These are phyloP conservation scores for Calendula officinalis DNA, from an alignment of 129 eudicot species.

Conservation along the genomic window DNA sequence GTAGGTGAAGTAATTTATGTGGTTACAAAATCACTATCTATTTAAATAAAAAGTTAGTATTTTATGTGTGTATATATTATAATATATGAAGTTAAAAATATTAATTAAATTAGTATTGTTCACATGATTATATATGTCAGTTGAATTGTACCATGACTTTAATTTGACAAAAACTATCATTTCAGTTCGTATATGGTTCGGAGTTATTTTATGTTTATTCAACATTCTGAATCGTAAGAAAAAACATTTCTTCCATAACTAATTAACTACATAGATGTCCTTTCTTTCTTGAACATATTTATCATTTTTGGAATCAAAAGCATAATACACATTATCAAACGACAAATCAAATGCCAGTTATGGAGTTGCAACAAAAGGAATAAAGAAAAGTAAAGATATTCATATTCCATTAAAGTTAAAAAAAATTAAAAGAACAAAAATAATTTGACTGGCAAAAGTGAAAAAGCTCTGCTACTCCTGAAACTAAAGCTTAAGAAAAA, in stretches of 20 bases:
- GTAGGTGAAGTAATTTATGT: no score
- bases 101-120: no score
- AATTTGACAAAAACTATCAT: no score
- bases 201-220: background rate
- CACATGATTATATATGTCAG: no score
- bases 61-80: no score
- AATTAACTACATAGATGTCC: background rate
- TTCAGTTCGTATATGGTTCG: no score
- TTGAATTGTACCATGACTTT: no score
- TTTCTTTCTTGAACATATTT: background rate
- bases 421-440: constrained; percentile 17
- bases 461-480: constrained; percentile 39
- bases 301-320: constrained; percentile 20
- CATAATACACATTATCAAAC: constrained; percentile 2
- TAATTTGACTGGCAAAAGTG: constrained; percentile 35
- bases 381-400: constrained; percentile 38
- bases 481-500: constrained; percentile 32
- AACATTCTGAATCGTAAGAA: background rate
- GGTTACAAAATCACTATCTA: no score
- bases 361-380: constrained; percentile 34
- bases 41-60: no score
- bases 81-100: no score
- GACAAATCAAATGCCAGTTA: constrained; percentile 20
- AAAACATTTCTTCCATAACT: background rate
- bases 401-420: constrained; percentile 30